These are phyloP conservation scores for Capronia americana DNA, from an alignment of 2,329 filamentous ascomycete species.

Conservation along the genomic window DNA sequence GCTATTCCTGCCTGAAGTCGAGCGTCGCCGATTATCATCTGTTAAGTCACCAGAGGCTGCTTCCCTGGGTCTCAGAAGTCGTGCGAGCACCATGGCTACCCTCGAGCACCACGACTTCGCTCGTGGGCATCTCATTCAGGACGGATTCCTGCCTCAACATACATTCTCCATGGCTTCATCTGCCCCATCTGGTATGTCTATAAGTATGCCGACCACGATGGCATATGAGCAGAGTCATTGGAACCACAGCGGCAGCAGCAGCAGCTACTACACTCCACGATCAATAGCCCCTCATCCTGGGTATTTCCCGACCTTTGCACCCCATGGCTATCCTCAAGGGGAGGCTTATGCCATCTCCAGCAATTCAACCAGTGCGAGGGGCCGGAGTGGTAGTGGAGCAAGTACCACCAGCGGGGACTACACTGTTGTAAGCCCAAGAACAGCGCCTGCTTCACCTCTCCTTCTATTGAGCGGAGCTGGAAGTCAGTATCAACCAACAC, in stretches of 20 bases:
- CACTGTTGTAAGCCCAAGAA: slow-evolving; percentile 11
- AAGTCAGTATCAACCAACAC: slow-evolving; percentile 4
- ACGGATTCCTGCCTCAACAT: slow-evolving; percentile 1
- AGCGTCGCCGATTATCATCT: slow-evolving; percentile 3
- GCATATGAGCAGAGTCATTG: slow-evolving; percentile 3
- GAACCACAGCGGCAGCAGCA: background rate
- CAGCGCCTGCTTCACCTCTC: slow-evolving; percentile 10
- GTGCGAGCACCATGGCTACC: slow-evolving; percentile 1
- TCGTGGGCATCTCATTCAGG: background rate
- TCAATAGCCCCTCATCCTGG: slow-evolving; percentile 1
- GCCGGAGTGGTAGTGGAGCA: slow-evolving; percentile 18
- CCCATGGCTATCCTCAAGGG: slow-evolving; percentile 15
- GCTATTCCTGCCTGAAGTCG: background rate
- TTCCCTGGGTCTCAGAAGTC: background rate
- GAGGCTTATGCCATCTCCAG: slow-evolving; percentile 17
- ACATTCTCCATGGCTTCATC: slow-evolving; percentile 3
- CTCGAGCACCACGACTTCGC: background rate
- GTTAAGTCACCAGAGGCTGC: background rate
- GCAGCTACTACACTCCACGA: slow-evolving; percentile 14
- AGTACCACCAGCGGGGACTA: slow-evolving; percentile 12
- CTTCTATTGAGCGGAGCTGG: slow-evolving; percentile 6
- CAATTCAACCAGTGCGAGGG: slow-evolving; percentile 12
- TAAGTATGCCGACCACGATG: slow-evolving; percentile 8
- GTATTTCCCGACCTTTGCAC: background rate
- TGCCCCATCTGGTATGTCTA: slow-evolving; percentile 8